These are phyloP conservation scores for Cucurbita moschata DNA, from an alignment of 306 rosid genomes.

Conservation along the genomic window DNA sequence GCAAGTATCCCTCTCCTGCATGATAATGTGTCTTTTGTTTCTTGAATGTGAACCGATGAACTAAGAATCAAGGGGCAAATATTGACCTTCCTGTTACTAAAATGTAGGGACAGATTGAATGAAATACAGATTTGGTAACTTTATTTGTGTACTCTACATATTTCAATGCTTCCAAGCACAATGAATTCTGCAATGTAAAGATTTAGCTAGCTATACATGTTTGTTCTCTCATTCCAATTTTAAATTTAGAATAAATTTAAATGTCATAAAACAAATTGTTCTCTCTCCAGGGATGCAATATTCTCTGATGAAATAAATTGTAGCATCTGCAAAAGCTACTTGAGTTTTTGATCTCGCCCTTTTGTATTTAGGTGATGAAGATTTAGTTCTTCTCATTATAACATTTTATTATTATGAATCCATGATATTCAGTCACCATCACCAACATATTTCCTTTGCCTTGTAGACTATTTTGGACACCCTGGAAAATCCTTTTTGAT, in stretches of 20 bases:
- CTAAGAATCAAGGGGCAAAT: not conserved
- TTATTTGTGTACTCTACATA: not conserved
- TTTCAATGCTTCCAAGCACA: not conserved
- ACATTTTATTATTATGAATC: not conserved
- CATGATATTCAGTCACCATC: not conserved
- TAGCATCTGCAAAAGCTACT: not conserved
- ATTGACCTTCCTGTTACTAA: not conserved
- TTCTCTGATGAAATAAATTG: not conserved
- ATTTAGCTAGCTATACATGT: not conserved
- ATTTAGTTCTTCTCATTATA: not conserved
- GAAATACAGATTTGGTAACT: not conserved
- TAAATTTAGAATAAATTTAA: not conserved
- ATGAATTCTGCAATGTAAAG: not conserved
- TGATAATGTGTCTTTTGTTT: not conserved
- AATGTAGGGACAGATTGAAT: not conserved
- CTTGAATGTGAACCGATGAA: not conserved
- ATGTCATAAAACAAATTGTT: not conserved
- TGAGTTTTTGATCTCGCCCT: not conserved
- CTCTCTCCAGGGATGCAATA: not conserved
- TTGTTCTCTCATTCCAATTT: not conserved
- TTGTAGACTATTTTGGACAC: not conserved
- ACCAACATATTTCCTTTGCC: not conserved
- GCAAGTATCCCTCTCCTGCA: constrained; percentile 29
- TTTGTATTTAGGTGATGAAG: not conserved
- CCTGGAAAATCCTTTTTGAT: not conserved